Evolutionary conservation across 2,329 filamentous ascomycete species (phyloP).

Genomic region (Lasiodiplodia sp.): DNA sequence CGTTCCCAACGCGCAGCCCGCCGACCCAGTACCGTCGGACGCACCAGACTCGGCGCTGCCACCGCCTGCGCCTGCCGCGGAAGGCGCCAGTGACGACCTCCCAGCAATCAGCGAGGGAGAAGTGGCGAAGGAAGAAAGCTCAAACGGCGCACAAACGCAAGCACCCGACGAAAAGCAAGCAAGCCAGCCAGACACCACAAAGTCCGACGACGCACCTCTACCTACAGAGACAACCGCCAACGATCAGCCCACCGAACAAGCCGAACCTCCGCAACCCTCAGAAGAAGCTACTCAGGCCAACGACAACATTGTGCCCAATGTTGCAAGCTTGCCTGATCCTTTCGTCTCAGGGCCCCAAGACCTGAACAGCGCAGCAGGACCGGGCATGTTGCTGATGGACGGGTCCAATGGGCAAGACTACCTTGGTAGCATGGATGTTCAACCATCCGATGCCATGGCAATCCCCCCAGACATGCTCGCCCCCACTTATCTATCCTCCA

Average conservation of each 20-base stretch:
- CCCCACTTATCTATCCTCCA: not conserved
- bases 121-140: conserved; percentile 17
- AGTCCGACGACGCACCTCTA: not conserved
- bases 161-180: conserved; percentile 22
- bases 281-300: not conserved
- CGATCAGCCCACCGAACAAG: conserved; percentile 5
- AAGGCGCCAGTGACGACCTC: conserved; percentile 9
- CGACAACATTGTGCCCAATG: not conserved
- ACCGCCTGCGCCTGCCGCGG: conserved; percentile 20
- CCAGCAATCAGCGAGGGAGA: conserved; percentile 13
- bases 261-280: not conserved
- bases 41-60: conserved; percentile 5
- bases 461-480: conserved; percentile 26
- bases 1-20: not conserved
- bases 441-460: conserved; percentile 24
- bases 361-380: not conserved
- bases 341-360: conserved; percentile 8
- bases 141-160: conserved; percentile 24
- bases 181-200: conserved; percentile 4
- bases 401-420: conserved; percentile 3
- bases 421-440: conserved; percentile 24
- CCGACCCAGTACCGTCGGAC: not conserved
- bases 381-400: conserved; percentile 6
- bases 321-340: conserved; percentile 6
- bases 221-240: conserved; percentile 1